These are phyloP conservation scores for Nothophoma quercina DNA, from an alignment of 2,329 filamentous ascomycete genomes.

Conservation along the genomic window DNA sequence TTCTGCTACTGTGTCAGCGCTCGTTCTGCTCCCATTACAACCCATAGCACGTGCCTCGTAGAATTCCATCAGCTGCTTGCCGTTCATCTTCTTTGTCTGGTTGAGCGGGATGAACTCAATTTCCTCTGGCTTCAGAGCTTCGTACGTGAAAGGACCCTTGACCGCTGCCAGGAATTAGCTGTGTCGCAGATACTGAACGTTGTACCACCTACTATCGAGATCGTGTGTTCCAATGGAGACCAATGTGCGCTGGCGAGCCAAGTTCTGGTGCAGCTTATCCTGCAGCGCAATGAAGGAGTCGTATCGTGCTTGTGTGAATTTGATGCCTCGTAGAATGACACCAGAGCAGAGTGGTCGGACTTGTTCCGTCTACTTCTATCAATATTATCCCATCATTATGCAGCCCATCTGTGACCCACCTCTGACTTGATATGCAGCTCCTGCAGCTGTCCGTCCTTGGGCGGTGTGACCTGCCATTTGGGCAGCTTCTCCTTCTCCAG, in stretches of 20 bases:
- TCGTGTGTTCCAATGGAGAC: conserved; percentile 99
- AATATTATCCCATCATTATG: conserved; percentile 7
- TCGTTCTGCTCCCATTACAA: neutral
- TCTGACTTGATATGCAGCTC: conserved; percentile 80
- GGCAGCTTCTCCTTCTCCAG: conserved; percentile 77
- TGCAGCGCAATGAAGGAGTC: conserved; percentile 97
- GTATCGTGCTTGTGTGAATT: conserved; percentile 89
- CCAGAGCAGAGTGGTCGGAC: conserved; percentile 89
- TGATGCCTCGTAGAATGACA: conserved; percentile 87
- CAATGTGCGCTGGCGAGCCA: conserved; percentile 89
- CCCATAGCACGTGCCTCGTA: conserved; percentile 67
- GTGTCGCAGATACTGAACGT: neutral
- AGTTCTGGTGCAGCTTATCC: conserved; percentile 96
- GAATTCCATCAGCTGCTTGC: conserved; percentile 87
- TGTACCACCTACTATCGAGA: conserved; percentile 68
- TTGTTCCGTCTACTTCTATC: conserved; percentile 66
- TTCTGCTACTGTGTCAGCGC: conserved; percentile 59
- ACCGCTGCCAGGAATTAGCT: conserved; percentile 59
- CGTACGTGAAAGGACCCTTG: conserved; percentile 94
- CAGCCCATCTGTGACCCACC: conserved; percentile 45
- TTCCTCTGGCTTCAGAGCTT: conserved; percentile 87
- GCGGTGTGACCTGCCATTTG: conserved; percentile 78
- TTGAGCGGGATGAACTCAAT: conserved; percentile 93
- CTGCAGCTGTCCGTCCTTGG: conserved; percentile 76
- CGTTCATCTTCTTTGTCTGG: conserved; percentile 88